These are phyloP conservation scores for Ustilaginoidea virens DNA, from an alignment of 2,329 filamentous ascomycete species.

Conservation along the genomic window DNA sequence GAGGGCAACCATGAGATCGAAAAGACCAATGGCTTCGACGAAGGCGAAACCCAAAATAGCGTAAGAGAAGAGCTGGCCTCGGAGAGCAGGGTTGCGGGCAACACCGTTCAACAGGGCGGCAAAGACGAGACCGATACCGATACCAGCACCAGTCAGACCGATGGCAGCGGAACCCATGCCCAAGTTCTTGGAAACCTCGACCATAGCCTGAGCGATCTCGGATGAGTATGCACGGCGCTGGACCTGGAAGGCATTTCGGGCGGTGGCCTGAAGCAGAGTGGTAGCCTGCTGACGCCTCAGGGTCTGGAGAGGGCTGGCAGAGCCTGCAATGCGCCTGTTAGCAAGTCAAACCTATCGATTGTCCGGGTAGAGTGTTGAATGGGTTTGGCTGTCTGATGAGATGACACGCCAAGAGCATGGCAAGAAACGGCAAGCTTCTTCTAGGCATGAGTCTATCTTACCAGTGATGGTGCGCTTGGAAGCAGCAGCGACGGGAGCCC, in stretches of 20 bases:
- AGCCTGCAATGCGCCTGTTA: slow-evolving; percentile 25
- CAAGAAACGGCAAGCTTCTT: slow-evolving; percentile 19
- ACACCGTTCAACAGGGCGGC: slow-evolving; percentile 77
- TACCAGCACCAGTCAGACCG: slow-evolving; percentile 83
- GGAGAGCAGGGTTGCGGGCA: slow-evolving; percentile 86
- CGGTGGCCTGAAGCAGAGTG: slow-evolving; percentile 50
- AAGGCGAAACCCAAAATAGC: slow-evolving; percentile 93
- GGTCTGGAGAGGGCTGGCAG: slow-evolving; percentile 53
- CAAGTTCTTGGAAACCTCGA: slow-evolving; percentile 82
- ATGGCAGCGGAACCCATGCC: slow-evolving; percentile 83
- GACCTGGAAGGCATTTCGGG: slow-evolving; percentile 48
- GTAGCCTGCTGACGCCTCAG: slow-evolving; percentile 59
- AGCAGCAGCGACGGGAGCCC: slow-evolving; percentile 44
- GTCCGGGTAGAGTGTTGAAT: slow-evolving; percentile 6
- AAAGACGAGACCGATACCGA: slow-evolving; percentile 93
- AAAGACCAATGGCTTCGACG: slow-evolving; percentile 83
- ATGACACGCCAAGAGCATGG: no score
- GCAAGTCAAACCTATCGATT: slow-evolving; percentile 19
- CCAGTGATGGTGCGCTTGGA: slow-evolving; percentile 65
- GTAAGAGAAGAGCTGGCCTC: slow-evolving; percentile 91
- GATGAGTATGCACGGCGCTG: slow-evolving; percentile 69
- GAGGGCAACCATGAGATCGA: slow-evolving; percentile 84
- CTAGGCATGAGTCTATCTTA: slow-evolving; percentile 27
- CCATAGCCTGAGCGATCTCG: slow-evolving; percentile 76
- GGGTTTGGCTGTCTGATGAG: no score